Base-by-base conservation (phyloP, 1,284 basidiomycete species). In the Stygiomarasmius scandens region DNA sequence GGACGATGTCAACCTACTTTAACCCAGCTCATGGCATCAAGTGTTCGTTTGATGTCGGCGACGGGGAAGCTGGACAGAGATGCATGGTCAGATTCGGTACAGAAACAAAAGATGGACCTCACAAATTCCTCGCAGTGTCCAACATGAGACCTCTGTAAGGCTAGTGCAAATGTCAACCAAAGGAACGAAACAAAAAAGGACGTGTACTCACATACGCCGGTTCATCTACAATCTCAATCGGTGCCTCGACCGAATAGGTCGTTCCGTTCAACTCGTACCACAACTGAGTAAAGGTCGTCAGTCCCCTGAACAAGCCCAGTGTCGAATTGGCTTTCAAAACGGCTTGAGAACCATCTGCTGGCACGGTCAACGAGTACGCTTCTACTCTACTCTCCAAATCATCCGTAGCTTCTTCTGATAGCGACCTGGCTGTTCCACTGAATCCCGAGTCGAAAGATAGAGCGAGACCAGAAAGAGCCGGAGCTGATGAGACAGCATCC, bases 1-100 rank as follows among this genome's bases (percentile, higher is more conserved):
- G n/a, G 20, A 34, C 48, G 14, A 25, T n/a, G 36, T 22, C 24
- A 20, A 58, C 77, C 68, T 52, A 92, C 85, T 78, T 97, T 97
- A 63, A 90, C 89, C 82, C 84, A 86, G 59, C 87, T 87, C 93
- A 95, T 95, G 1, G 90, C 86, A 63, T 95, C 89, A 19, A 97
- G 70, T 6, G 88, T 90, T 29, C 87, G 82, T 57, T 87, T 79
- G 66, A 95, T 83, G 63, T 90, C 86, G 0, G 68, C 49, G 6
- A 89, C 78, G 0, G 89, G 81, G 73, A 87, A 91, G 68, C 89
- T 90, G 60, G 6, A 51, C 34, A 41, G 58, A 14, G 41, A 32
- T 19, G 16, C 1, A 24, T 24, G 34, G 45, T 50, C 25, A 14
- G 47, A 52, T 34, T 57, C 41, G 38, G 49, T 46, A 22, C 43